Base-by-base conservation (phyloP, 495 filamentous ascomycete species). In the Penicillium diatomitis region DNA sequence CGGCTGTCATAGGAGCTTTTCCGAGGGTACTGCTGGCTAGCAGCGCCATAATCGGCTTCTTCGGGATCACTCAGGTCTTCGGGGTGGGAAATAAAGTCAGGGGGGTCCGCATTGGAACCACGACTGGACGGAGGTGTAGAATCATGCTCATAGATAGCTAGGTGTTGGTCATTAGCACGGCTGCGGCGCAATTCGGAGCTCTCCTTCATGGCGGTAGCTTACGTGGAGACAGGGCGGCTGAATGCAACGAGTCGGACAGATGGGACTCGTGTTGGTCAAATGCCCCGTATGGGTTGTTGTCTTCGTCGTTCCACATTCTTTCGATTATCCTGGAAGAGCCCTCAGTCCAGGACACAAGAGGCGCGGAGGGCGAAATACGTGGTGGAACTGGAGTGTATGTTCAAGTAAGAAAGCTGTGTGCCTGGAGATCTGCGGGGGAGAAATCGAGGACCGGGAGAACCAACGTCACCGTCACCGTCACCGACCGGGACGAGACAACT, bases 1-100 rank as follows among this genome's bases (percentile, higher is more conserved):
- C 94, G 84, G 57, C 91, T 96, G 60, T 90, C 87, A 59, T 97
- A 98, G 10, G 86, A 87, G 44, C 85, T 87, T 69, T 88, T 92
- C 39, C 82, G 79, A 47, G 63, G 59, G 38, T 73, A 71, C 55
- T 61, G 50, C 48, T 58, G 50, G 39, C 60, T 63, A 7, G 55
- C 57, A 10, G 51, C 60, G 7, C 65, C 70, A 48, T 64, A 62
- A 11, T 62, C 59, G 37, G 57, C 57, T 44, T 67, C 79, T 49
- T 86, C 81, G 42, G 85, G 81, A 59, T 84, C 77, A 54, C 73
- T 84, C 38, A 78, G 64, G 42, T 82, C 79, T 30, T 70, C 62
- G 10, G 74, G 69, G 31, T 72, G 76, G 3, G 82, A 74, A 34
- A 80, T 60, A 50, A 75, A 78, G 47, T 83, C 81, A 6, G 80